Percentiles rank a stretch among this genome's conserved stretches.
Conservation (phyloP, 1,139 yeast genomes). For the Yamadazyma sp. region DNA sequence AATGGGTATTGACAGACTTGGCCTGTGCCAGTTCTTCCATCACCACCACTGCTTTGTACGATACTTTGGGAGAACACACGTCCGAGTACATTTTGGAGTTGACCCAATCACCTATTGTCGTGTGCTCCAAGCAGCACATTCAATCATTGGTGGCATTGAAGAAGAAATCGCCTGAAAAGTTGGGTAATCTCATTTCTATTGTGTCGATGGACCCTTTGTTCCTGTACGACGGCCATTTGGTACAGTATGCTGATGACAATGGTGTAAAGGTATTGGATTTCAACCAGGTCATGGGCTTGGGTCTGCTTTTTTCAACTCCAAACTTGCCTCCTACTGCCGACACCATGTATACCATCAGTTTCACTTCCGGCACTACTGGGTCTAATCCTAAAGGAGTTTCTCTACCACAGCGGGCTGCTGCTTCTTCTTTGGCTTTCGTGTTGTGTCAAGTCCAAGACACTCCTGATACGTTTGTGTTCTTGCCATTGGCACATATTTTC, state of each 20-base stretch:
- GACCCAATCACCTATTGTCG: constrained; percentile 37
- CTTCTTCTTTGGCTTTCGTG: constrained; percentile 25
- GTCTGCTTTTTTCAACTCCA: constrained; percentile 23
- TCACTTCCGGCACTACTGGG: constrained; percentile 47
- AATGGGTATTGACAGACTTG: constrained; percentile 41
- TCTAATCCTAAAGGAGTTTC: constrained; percentile 42
- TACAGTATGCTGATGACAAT: constrained; percentile 20
- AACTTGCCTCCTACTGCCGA: constrained; percentile 29
- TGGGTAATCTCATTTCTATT: constrained; percentile 28
- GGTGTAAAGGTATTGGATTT: constrained; percentile 31
- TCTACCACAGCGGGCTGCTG: constrained; percentile 31
- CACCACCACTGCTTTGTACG: constrained; percentile 41
- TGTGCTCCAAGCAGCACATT: constrained; percentile 33
- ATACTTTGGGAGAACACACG: constrained; percentile 38
- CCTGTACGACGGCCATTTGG: constrained; percentile 18
- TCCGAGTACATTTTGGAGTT: constrained; percentile 34
- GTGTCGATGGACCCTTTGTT: constrained; percentile 39
- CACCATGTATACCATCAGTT: constrained; percentile 38
- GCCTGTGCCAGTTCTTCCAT: constrained; percentile 37
- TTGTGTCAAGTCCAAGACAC: constrained; percentile 14
- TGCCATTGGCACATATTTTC: constrained; percentile 73
- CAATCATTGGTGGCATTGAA: constrained; percentile 27
- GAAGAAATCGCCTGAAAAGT: constrained; percentile 21
- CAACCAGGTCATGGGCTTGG: constrained; percentile 30
- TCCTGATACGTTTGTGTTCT: constrained; percentile 32